These are phyloP conservation scores for Orbilia oligospora DNA, from an alignment of 2,329 filamentous ascomycete species.

Conservation along the genomic window DNA sequence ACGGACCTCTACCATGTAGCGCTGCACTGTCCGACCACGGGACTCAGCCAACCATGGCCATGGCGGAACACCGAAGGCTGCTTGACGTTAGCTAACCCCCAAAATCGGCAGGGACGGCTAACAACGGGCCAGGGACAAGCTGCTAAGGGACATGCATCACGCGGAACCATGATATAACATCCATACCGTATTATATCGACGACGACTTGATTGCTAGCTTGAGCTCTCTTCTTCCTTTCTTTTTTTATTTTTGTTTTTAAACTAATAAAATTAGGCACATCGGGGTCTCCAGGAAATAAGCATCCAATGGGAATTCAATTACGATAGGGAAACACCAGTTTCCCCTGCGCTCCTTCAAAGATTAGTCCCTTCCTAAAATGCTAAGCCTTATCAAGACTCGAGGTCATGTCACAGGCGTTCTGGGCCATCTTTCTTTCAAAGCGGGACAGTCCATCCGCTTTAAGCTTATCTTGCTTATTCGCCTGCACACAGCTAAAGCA, in stretches of 20 bases:
- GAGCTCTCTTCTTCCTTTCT: neutral
- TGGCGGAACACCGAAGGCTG: slow-evolving; percentile 40
- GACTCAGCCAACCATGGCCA: slow-evolving; percentile 14
- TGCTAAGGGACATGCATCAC: slow-evolving; percentile 33
- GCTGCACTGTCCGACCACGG: slow-evolving; percentile 10
- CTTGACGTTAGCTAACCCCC: neutral
- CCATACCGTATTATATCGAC: neutral
- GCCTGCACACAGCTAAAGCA: slow-evolving; percentile 1
- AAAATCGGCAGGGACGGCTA: slow-evolving; percentile 49
- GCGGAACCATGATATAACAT: neutral
- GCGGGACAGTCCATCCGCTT: slow-evolving; percentile 52
- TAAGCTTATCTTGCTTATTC: slow-evolving; percentile 52
- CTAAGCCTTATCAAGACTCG: slow-evolving; percentile 33
- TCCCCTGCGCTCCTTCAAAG: slow-evolving; percentile 47
- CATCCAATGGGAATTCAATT: slow-evolving; percentile 50
- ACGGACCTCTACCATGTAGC: neutral
- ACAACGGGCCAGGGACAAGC: slow-evolving; percentile 52
- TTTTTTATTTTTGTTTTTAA: neutral
- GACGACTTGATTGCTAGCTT: slow-evolving; percentile 10
- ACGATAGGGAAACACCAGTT: slow-evolving; percentile 37
- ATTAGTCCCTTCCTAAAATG: neutral
- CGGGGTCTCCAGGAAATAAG: slow-evolving; percentile 21
- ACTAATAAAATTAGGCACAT: neutral
- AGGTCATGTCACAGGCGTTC: slow-evolving; percentile 1
- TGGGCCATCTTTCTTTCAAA: slow-evolving; percentile 20